These are phyloP conservation scores for baker's yeast (Saccharomyces cerevisiae) DNA, from an alignment of 805 yeast species.

Conservation along the genomic window DNA sequence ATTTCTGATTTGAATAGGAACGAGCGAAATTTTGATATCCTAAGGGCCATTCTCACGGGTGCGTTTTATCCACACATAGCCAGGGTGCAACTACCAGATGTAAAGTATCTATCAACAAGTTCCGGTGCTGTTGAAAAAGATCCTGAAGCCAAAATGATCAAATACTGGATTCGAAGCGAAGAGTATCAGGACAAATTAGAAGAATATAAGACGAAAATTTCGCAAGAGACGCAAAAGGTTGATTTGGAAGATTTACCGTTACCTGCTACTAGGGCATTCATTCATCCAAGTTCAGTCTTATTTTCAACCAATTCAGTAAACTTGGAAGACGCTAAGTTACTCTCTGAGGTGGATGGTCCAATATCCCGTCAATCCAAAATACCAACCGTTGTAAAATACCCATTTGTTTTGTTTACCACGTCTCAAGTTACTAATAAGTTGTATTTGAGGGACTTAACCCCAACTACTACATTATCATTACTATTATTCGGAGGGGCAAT, in stretches of 20 bases:
- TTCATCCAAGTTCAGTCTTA: constrained; percentile 79
- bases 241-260: constrained; percentile 19
- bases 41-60: constrained; percentile 67
- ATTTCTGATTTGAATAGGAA: constrained; percentile 42
- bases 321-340: constrained; percentile 19
- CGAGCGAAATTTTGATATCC: constrained; percentile 39
- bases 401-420: constrained; percentile 56
- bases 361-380: constrained; percentile 22
- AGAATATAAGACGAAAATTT: constrained; percentile 8
- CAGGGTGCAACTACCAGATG: constrained; percentile 72
- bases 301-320: constrained; percentile 40
- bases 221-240: constrained; percentile 3
- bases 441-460: constrained; percentile 70
- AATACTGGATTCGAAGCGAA: constrained; percentile 66
- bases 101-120: constrained; percentile 59
- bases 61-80: constrained; percentile 79
- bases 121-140: constrained; percentile 82
- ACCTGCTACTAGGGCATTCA: constrained; percentile 65
- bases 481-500: constrained; percentile 77
- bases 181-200: constrained; percentile 34
- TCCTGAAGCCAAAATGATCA: constrained; percentile 66
- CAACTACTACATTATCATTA: constrained; percentile 62
- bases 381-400: constrained; percentile 35
- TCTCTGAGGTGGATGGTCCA: constrained; percentile 12
- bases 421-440: constrained; percentile 59